These are phyloP conservation scores for Ascochyta rabiei DNA, from an alignment of 2,329 filamentous ascomycete genomes.

Conservation along the genomic window DNA sequence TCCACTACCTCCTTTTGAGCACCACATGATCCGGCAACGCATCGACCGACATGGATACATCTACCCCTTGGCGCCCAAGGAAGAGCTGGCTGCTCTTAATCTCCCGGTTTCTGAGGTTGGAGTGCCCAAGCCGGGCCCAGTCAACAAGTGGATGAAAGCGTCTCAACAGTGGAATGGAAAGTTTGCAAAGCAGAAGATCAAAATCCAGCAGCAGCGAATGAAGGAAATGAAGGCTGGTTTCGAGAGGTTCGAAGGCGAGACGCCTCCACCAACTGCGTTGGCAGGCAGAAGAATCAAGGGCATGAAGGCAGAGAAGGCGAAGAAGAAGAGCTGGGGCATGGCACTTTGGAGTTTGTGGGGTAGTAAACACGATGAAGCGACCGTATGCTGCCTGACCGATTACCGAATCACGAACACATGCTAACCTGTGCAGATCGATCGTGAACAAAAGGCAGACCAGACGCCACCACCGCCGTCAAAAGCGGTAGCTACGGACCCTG, in stretches of 20 bases:
- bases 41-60: constrained; percentile 80
- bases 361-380: constrained; percentile 83
- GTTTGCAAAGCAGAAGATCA: constrained; percentile 71
- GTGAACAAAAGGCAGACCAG: constrained; percentile 42
- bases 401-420: background rate
- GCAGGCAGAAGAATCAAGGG: constrained; percentile 68
- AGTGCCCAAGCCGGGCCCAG: constrained; percentile 77
- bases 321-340: constrained; percentile 75
- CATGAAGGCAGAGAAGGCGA: constrained; percentile 57
- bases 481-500: constrained; percentile 19
- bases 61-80: constrained; percentile 67
- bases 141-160: constrained; percentile 81
- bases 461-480: constrained; percentile 5
- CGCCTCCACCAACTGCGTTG: constrained; percentile 81
- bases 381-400: constrained; percentile 54
- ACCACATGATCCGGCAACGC: constrained; percentile 91
- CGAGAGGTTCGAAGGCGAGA: constrained; percentile 72
- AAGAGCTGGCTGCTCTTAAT: constrained; percentile 70
- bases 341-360: constrained; percentile 87
- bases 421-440: constrained; percentile 34
- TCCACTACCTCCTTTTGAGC: constrained; percentile 75
- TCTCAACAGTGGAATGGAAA: constrained; percentile 75
- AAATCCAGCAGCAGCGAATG: constrained; percentile 74
- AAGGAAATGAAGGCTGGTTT: constrained; percentile 76
- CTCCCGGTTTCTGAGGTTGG: constrained; percentile 72